Conservation (phyloP, 345 rosid species). For the Murraya paniculata region DNA sequence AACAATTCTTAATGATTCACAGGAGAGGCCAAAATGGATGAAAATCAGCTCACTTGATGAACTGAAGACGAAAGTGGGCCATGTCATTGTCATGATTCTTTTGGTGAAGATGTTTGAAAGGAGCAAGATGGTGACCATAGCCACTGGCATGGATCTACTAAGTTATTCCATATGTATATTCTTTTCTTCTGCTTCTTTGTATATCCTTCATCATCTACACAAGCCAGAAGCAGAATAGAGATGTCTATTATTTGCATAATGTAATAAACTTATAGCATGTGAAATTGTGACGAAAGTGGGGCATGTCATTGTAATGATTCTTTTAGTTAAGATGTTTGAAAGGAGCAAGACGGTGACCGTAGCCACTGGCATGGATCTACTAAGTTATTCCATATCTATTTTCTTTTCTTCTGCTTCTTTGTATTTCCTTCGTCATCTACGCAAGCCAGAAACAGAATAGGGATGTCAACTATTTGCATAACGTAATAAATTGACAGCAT, state of each 20-base stretch:
- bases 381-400: slow-evolving; percentile 82
- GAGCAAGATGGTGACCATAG: slow-evolving; percentile 88
- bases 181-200: slow-evolving; percentile 83
- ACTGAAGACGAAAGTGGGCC: slow-evolving; percentile 91
- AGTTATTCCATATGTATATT: slow-evolving; percentile 86
- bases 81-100: slow-evolving; percentile 93
- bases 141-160: slow-evolving; percentile 75
- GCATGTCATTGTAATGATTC: slow-evolving; percentile 94
- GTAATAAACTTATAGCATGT: background rate
- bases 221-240: slow-evolving; percentile 53
- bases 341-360: slow-evolving; percentile 93
- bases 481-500: background rate
- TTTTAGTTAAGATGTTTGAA: slow-evolving; percentile 93
- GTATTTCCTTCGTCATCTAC: slow-evolving; percentile 82
- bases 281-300: slow-evolving; percentile 95
- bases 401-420: slow-evolving; percentile 87
- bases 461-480: background rate
- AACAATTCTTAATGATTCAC: background rate
- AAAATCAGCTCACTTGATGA: slow-evolving; percentile 83
- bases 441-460: slow-evolving; percentile 57
- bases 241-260: background rate
- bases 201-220: slow-evolving; percentile 83
- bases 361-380: slow-evolving; percentile 71
- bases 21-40: slow-evolving; percentile 96
- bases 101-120: slow-evolving; percentile 95